Conservation (phyloP, 2,329 filamentous ascomycete species). For the Colletotrichum incanum region DNA sequence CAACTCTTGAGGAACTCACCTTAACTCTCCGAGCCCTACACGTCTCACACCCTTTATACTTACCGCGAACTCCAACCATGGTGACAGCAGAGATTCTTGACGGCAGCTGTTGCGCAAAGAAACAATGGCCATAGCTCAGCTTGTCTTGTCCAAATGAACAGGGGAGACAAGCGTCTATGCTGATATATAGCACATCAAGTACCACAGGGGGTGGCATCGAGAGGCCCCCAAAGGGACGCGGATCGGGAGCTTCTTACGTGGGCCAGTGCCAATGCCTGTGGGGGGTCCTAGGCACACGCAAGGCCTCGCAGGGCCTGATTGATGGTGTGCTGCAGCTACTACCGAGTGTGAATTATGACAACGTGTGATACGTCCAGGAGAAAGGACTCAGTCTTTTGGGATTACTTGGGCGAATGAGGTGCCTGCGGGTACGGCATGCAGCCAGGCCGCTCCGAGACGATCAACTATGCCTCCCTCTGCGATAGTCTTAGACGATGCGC, state of each 20-base stretch:
- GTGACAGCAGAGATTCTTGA: conserved; percentile 43
- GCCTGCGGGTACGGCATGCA: conserved; percentile 39
- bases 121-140: conserved; percentile 14
- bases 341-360: conserved; percentile 30
- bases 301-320: conserved; percentile 30
- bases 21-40: conserved; percentile 73
- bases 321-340: conserved; percentile 43
- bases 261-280: conserved; percentile 24
- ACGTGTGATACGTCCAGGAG: conserved; percentile 17
- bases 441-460: conserved; percentile 38
- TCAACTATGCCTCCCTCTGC: conserved; percentile 29
- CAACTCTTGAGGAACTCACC: conserved; percentile 55
- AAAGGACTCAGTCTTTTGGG: conserved; percentile 25
- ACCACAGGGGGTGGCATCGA: conserved; percentile 18
- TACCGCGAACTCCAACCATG: conserved; percentile 76
- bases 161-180: conserved; percentile 18
- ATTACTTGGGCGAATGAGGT: conserved; percentile 32
- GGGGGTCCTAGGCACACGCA: conserved; percentile 22
- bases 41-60: conserved; percentile 77
- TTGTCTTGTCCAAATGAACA: conserved; percentile 11
- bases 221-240: conserved; percentile 4
- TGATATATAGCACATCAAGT: conserved; percentile 31
- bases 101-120: background rate
- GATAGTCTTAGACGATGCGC: conserved; percentile 32
- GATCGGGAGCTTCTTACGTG: conserved; percentile 36